Conservation (phyloP, 345 rosid genomes). For the Kernera saxatilis region DNA sequence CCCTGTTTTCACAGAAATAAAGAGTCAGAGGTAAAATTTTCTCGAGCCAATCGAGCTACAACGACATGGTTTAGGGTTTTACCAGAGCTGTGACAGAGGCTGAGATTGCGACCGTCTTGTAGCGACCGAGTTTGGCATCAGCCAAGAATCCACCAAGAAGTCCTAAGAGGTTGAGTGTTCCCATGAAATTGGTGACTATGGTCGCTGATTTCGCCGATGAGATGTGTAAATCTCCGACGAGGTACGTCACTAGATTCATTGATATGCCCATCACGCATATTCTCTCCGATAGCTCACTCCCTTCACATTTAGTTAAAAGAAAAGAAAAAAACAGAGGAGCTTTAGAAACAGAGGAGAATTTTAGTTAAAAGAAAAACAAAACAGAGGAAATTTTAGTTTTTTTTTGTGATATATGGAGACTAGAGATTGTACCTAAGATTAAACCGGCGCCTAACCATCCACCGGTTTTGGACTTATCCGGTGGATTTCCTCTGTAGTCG, state of each 20-base stretch:
- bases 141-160: slow-evolving; percentile 92
- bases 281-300: slow-evolving; percentile 83
- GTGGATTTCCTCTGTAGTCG: slow-evolving; percentile 61
- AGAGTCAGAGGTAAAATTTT: neutral
- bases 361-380: neutral
- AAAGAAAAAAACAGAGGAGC: neutral
- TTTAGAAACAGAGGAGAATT: neutral
- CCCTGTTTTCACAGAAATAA: slow-evolving; percentile 39
- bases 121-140: slow-evolving; percentile 85
- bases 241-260: slow-evolving; percentile 82
- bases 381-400: neutral
- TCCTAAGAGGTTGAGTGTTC: slow-evolving; percentile 80
- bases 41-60: neutral
- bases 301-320: slow-evolving; percentile 32
- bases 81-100: slow-evolving; percentile 69
- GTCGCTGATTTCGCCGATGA: slow-evolving; percentile 77
- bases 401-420: neutral
- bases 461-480: slow-evolving; percentile 70
- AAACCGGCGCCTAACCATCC: slow-evolving; percentile 95
- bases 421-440: slow-evolving; percentile 52
- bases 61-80: neutral
- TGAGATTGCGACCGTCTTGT: slow-evolving; percentile 62
- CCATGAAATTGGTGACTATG: slow-evolving; percentile 85
- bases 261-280: slow-evolving; percentile 90
- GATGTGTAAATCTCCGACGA: slow-evolving; percentile 73